These are phyloP conservation scores for Adansonia gregorii DNA, from an alignment of 441 rosid species.

Conservation along the genomic window DNA sequence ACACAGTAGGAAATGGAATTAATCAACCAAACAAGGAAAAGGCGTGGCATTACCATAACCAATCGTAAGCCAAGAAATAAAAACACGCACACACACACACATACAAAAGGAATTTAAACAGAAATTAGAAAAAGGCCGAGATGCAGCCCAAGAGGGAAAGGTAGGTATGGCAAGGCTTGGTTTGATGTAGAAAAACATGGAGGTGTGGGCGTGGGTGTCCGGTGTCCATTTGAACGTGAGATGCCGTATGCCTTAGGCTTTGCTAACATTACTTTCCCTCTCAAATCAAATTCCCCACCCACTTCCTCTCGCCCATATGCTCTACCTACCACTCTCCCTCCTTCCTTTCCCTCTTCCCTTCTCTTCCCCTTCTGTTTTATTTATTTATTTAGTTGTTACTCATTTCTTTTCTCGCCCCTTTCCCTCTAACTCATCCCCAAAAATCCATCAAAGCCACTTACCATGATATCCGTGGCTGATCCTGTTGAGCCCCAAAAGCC, in stretches of 20 bases:
- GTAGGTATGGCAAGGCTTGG: background rate
- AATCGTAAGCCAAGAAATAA: background rate
- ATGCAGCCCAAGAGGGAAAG: background rate
- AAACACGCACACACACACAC: no score
- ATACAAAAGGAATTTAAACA: background rate
- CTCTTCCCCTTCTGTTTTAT: background rate
- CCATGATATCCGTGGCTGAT: slow-evolving; percentile 42
- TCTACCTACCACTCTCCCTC: slow-evolving; percentile 25
- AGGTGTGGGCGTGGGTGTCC: background rate
- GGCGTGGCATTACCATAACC: background rate
- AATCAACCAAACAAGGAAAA: background rate
- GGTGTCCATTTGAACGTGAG: slow-evolving; percentile 18
- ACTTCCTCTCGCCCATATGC: slow-evolving; percentile 22
- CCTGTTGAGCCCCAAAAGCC: slow-evolving; percentile 36
- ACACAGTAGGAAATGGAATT: background rate
- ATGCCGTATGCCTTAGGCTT: background rate
- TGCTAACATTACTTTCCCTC: background rate
- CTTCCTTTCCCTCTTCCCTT: background rate
- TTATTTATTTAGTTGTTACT: background rate
- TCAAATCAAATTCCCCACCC: slow-evolving; percentile 8
- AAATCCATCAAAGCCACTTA: background rate
- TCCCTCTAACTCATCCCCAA: background rate
- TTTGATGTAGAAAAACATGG: background rate
- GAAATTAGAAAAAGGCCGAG: background rate
- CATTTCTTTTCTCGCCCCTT: background rate